Base-by-base conservation (phyloP, 1,139 yeast species). In the Saccharomyces pastorianus region DNA sequence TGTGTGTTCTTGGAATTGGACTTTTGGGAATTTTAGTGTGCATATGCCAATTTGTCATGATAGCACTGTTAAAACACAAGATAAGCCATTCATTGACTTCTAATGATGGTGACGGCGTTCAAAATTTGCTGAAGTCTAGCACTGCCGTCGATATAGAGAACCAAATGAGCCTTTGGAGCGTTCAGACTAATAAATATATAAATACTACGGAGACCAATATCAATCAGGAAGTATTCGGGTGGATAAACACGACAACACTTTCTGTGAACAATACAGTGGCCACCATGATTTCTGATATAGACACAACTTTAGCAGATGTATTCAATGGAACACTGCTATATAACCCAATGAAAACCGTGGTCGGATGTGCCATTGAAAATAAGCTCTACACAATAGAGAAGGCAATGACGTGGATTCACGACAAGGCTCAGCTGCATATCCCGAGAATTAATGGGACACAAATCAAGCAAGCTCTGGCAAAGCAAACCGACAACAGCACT, bases 321-420 rank as follows among this genome's bases (percentile, higher is more conserved):
- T 90, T 93, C 70, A 81, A 83, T 3, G 77, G 76, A 3, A 88
- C 98, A 0, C 80, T 88, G 0, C 73, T 93, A 14, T 80, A 82
- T 49, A 65, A 66, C 0, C 87, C 96, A 0, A 76, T 91, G 61
- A 78, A 72, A 38, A 73, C 83, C 0, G 82, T 90, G 0, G 86
- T 90, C 5, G 82, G 84, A 51, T 93, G 99, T 71, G 81, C 88
- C 1, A 74, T 93, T 46, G 95, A 90, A 13, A 75, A 84, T 53
- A 93, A 91, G 65, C 68, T 91, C 6, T 74, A 76, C 3, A 76
- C 77, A 34, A 73, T 90, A 0, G 87, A 87, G 60, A 66, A 76
- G 26, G 98, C 96, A 0, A 69, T 91, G 53, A 78, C 83, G 0
- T 93, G 98, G 98, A 72, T 91, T 2, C 77, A 85, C 61, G 73